Evolutionary conservation across 2,329 filamentous ascomycete genomes (phyloP).

Genomic region (Parastagonospora avenae): DNA sequence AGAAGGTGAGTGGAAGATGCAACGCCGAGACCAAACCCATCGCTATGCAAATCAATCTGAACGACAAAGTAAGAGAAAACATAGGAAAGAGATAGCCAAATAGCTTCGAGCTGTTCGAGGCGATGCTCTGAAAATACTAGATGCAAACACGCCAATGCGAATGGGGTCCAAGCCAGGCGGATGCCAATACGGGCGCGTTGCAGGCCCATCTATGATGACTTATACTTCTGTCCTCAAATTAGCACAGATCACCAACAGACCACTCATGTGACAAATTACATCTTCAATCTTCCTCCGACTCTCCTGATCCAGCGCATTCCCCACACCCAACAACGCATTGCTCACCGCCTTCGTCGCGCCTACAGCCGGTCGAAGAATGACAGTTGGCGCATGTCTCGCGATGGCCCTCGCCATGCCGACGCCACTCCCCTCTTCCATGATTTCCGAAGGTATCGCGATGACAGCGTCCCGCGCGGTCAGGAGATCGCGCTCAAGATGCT

Average conservation of each 20-base stretch:
- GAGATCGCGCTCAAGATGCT: constrained; percentile 84
- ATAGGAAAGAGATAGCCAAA: not conserved
- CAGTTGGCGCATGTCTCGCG: constrained; percentile 82
- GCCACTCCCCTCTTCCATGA: constrained; percentile 84
- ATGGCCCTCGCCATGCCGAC: constrained; percentile 80
- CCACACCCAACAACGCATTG: constrained; percentile 87
- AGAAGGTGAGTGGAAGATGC: not conserved
- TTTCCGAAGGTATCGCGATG: constrained; percentile 89
- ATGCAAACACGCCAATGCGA: not conserved
- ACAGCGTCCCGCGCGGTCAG: constrained; percentile 86
- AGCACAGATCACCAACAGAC: constrained; percentile 1
- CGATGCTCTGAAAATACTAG: too few relatives aligned
- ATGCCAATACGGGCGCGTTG: not conserved
- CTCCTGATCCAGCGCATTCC: constrained; percentile 84
- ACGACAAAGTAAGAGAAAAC: not conserved
- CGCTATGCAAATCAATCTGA: not conserved
- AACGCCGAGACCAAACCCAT: not conserved
- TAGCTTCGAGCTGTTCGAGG: not conserved
- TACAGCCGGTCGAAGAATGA: constrained; percentile 87
- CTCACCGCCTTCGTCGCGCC: constrained; percentile 88
- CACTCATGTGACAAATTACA: constrained; percentile 63
- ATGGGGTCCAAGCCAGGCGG: not conserved
- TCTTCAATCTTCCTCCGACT: constrained; percentile 84
- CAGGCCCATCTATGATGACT: constrained; percentile 26
- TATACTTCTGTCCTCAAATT: constrained; percentile 36